Evolutionary conservation across 306 rosid genomes (phyloP).

Genomic region (Gleditsia sinensis): DNA sequence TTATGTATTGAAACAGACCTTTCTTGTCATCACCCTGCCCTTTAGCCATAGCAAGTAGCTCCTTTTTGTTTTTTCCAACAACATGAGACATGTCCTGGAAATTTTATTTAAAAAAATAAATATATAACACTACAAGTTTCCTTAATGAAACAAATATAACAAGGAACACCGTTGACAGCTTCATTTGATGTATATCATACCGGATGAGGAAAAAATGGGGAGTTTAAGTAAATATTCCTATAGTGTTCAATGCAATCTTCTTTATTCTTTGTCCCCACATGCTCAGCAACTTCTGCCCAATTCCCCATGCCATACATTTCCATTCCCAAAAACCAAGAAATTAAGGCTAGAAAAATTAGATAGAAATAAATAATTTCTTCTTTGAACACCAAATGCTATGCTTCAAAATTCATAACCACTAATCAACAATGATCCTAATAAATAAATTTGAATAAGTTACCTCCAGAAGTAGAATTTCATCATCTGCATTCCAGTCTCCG

Average conservation of each 20-base stretch:
- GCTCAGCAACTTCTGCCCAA: slow-evolving; percentile 99
- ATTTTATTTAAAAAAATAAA: slow-evolving; percentile 14
- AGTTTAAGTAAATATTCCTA: slow-evolving; percentile 71
- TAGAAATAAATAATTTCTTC: slow-evolving; percentile 5
- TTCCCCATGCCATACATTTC: slow-evolving; percentile 99
- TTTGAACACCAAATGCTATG: slow-evolving; percentile 14
- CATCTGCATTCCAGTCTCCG: slow-evolving; percentile 98
- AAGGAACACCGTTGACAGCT: slow-evolving; percentile 8
- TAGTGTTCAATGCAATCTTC: slow-evolving; percentile 93
- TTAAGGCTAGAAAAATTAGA: slow-evolving; percentile 21
- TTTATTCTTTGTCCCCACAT: slow-evolving; percentile 96
- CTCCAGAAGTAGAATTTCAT: slow-evolving; percentile 94
- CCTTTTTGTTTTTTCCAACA: slow-evolving; percentile 91
- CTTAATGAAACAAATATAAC: slow-evolving; percentile 23
- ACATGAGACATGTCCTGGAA: slow-evolving; percentile 96
- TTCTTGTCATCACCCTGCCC: slow-evolving; percentile 93
- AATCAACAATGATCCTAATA: slow-evolving; percentile 14
- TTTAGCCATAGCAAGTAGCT: slow-evolving; percentile 97
- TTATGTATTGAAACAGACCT: slow-evolving; percentile 51
- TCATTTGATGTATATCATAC: slow-evolving; percentile 51
- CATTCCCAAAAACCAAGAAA: slow-evolving; percentile 61
- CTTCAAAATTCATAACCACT: slow-evolving; percentile 13
- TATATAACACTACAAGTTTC: slow-evolving; percentile 33
- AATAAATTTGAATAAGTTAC: slow-evolving; percentile 46
- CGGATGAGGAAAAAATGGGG: slow-evolving; percentile 89